Evolutionary conservation across 2,329 filamentous ascomycete genomes (phyloP).

Genomic region (Tricladium varicosporioides): DNA sequence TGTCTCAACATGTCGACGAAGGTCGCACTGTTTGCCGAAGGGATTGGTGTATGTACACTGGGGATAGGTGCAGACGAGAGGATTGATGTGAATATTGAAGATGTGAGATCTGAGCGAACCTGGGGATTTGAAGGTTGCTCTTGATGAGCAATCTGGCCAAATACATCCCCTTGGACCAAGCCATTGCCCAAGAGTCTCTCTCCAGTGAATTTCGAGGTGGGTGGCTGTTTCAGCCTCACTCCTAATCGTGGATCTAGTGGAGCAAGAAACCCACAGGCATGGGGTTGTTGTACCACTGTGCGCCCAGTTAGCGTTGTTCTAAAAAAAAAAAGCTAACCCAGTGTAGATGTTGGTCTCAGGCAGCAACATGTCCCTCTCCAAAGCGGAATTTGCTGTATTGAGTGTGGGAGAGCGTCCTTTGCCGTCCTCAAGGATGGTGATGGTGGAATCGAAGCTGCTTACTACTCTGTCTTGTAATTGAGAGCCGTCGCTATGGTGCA

Average conservation of each 20-base stretch:
- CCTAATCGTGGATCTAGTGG: background rate
- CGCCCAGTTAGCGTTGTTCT: background rate
- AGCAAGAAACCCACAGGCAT: background rate
- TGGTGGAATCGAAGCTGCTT: too few species aligned
- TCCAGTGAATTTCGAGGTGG: background rate
- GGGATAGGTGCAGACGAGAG: conserved; percentile 7
- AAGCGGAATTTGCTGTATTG: too few species aligned
- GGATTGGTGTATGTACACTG: conserved; percentile 8
- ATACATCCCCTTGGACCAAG: background rate
- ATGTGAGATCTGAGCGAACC: conserved; percentile 7
- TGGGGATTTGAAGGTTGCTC: conserved; percentile 9
- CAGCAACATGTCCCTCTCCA: too few species aligned
- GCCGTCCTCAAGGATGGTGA: too few species aligned
- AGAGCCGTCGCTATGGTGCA: too few species aligned
- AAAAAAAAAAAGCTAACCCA: background rate
- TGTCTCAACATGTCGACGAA: conserved; percentile 7
- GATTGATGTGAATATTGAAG: conserved; percentile 9
- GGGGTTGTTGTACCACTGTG: background rate
- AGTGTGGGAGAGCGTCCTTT: too few species aligned
- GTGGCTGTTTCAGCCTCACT: background rate
- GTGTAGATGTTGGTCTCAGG: too few species aligned
- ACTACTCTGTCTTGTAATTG: too few species aligned
- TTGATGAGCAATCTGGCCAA: conserved; percentile 10
- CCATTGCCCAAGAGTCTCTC: background rate
- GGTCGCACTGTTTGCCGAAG: conserved; percentile 11